Conservation (phyloP, 129 eudicot species). For the Centrapalus pauciflorus region DNA sequence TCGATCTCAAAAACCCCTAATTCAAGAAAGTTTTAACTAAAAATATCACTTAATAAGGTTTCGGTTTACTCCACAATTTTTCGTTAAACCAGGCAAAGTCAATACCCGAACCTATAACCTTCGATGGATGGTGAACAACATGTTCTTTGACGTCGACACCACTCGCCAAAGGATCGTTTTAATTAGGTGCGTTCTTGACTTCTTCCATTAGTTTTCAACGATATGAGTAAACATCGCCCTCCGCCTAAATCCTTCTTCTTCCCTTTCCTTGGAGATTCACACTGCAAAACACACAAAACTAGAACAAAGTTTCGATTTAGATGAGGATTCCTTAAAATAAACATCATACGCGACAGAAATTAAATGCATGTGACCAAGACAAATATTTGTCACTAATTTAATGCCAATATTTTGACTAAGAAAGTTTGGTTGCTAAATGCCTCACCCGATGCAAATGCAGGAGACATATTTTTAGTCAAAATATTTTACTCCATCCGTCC, state of each 20-base stretch:
- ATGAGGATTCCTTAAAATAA: not conserved
- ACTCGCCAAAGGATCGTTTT: conserved; percentile 42
- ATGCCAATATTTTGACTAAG: too few relatives aligned
- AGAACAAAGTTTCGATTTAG: not conserved
- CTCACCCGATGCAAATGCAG: too few relatives aligned
- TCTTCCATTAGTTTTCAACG: conserved; percentile 36
- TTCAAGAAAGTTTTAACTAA: conserved; percentile 18
- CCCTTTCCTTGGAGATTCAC: conserved; percentile 9
- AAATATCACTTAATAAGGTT: conserved; percentile 29
- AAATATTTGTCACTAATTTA: not conserved
- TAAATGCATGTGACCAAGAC: not conserved
- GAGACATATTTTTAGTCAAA: too few relatives aligned
- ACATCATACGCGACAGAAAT: not conserved
- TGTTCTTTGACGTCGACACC: conserved; percentile 31
- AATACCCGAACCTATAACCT: conserved; percentile 98
- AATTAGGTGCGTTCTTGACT: conserved; percentile 99
- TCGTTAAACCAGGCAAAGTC: conserved; percentile 50
- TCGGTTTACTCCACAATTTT: conserved; percentile 46
- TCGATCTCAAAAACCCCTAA: too few relatives aligned
- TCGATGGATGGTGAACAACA: conserved; percentile 33
- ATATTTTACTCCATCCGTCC: too few relatives aligned
- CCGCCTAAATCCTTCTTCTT: conserved; percentile 24
- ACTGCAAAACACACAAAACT: conserved; percentile 32
- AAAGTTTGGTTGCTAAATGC: not conserved
- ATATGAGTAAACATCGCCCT: conserved; percentile 40